These are phyloP conservation scores for Diaporthe batatas DNA, from an alignment of 2,329 filamentous ascomycete species.

Conservation along the genomic window DNA sequence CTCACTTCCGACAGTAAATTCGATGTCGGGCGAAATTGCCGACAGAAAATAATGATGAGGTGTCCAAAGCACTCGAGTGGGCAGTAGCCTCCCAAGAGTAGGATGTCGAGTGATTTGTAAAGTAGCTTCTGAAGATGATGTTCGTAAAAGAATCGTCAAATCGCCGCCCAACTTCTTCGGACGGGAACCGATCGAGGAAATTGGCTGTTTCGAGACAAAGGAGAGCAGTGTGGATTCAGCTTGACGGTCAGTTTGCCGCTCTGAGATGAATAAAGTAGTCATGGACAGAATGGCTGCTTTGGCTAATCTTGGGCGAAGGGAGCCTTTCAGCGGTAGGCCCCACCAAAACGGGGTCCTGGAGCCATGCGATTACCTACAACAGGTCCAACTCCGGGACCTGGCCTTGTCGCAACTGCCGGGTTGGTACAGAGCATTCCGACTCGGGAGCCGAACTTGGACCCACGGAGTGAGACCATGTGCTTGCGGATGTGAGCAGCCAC, in stretches of 20 bases:
- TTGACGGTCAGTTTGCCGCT: neutral
- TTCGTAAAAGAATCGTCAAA: slow-evolving; percentile 52
- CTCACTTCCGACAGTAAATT: slow-evolving; percentile 40
- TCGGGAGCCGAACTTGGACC: slow-evolving; percentile 97
- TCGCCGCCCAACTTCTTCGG: slow-evolving; percentile 48
- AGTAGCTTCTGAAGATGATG: slow-evolving; percentile 54
- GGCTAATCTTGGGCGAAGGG: neutral
- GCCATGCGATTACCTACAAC: slow-evolving; percentile 70
- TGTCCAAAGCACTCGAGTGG: slow-evolving; percentile 55
- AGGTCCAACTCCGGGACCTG: slow-evolving; percentile 83
- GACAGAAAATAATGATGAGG: slow-evolving; percentile 51
- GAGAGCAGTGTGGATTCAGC: slow-evolving; percentile 7
- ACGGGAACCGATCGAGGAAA: slow-evolving; percentile 48
- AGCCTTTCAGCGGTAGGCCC: slow-evolving; percentile 68
- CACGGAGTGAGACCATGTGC: slow-evolving; percentile 98
- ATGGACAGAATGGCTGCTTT: slow-evolving; percentile 26
- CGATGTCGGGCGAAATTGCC: slow-evolving; percentile 32
- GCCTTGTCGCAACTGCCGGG: slow-evolving; percentile 87
- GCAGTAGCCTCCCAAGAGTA: slow-evolving; percentile 55
- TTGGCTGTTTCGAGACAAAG: slow-evolving; percentile 40
- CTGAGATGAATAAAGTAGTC: slow-evolving; percentile 16
- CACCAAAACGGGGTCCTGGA: slow-evolving; percentile 69
- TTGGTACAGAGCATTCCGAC: slow-evolving; percentile 99
- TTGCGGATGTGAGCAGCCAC: slow-evolving; percentile 96
- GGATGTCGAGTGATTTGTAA: slow-evolving; percentile 56